Evolutionary conservation across 345 rosid genomes (phyloP).

Genomic region (Boechera divaricarpa): DNA sequence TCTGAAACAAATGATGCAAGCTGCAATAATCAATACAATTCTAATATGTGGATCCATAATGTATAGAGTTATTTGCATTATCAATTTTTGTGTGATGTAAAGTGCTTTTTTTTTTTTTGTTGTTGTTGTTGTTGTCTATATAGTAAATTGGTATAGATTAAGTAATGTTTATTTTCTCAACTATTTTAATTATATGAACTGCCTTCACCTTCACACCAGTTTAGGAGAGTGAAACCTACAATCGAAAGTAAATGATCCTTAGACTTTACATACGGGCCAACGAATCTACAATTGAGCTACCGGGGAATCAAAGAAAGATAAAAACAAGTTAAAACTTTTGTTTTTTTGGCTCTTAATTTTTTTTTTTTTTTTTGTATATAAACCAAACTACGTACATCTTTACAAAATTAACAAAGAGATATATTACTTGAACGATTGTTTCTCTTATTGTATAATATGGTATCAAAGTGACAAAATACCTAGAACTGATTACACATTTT

Average conservation of each 20-base stretch:
- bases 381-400: background rate
- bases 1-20: constrained; percentile 3
- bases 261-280: background rate
- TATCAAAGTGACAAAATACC: background rate
- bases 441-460: background rate
- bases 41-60: background rate
- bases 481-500: background rate
- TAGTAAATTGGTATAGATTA: background rate
- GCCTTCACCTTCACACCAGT: background rate
- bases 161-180: background rate
- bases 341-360: background rate
- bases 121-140: background rate
- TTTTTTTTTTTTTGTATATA: background rate
- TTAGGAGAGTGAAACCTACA: background rate
- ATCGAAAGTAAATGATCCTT: background rate
- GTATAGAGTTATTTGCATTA: background rate
- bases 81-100: background rate
- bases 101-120: background rate
- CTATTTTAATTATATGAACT: background rate
- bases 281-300: background rate
- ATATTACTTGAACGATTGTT: background rate
- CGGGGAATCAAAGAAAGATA: background rate
- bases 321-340: background rate
- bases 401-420: background rate
- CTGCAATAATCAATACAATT: background rate